Percentiles rank a stretch among this genome's conserved stretches.
These are phyloP conservation scores for Yamadazyma nakazawae DNA, from an alignment of 805 yeast species.

Conservation along the genomic window DNA sequence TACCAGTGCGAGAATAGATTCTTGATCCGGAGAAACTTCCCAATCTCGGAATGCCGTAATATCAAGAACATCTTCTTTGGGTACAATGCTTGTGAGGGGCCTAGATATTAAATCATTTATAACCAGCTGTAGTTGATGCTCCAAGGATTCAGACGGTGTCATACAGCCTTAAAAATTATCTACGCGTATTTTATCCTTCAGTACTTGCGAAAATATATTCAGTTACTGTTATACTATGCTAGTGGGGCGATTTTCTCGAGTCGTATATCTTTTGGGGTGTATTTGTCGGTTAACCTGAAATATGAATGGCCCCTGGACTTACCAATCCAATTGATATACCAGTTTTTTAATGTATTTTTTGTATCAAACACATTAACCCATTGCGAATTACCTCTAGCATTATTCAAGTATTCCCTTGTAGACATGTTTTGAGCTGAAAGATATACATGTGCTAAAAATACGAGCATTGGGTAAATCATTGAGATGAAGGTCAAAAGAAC, in stretches of 20 bases:
- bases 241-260: slow-evolving; percentile 21
- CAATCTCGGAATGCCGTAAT: background rate
- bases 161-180: no score
- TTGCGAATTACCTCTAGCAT: slow-evolving; percentile 29
- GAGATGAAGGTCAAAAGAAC: slow-evolving; percentile 46
- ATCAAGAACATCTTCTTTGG: slow-evolving; percentile 7
- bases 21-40: background rate
- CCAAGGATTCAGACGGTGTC: background rate
- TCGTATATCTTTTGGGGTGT: slow-evolving; percentile 24
- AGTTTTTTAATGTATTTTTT: slow-evolving; percentile 21
- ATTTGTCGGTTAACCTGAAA: slow-evolving; percentile 17
- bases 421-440: slow-evolving; percentile 59
- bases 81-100: slow-evolving; percentile 10
- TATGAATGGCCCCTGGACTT: slow-evolving; percentile 24
- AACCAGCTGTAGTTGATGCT: background rate
- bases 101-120: slow-evolving; percentile 1
- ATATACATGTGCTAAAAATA: slow-evolving; percentile 52
- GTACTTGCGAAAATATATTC: background rate
- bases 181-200: background rate
- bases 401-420: slow-evolving; percentile 67
- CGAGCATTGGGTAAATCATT: slow-evolving; percentile 52
- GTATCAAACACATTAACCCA: slow-evolving; percentile 32
- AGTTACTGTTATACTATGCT: background rate
- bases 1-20: background rate
- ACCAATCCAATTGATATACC: slow-evolving; percentile 38